Evolutionary conservation across 306 rosid species (phyloP).

Genomic region (Macrotyloma uniflorum): DNA sequence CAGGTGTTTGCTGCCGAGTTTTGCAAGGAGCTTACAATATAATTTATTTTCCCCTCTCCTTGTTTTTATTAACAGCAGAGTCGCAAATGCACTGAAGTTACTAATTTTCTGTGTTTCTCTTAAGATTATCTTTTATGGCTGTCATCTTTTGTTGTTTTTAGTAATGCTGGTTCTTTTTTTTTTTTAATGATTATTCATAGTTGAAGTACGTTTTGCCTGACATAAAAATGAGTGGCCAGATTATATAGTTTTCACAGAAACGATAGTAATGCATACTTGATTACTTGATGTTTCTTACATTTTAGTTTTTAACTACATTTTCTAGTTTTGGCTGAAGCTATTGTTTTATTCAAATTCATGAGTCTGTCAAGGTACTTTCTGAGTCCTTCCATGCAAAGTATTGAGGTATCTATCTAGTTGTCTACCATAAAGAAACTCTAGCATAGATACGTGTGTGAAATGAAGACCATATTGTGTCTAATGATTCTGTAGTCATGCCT

Average conservation of each 20-base stretch:
- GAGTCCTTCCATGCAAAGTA: conserved; percentile 5
- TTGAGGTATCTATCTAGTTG: not conserved
- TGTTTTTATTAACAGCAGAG: conserved; percentile 1
- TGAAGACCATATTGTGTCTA: conserved; percentile 8
- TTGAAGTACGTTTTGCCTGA: conserved; percentile 1
- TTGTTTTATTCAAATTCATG: conserved; percentile 15
- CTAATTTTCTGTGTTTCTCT: not conserved
- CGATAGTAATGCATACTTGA: not conserved
- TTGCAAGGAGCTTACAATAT: conserved; percentile 16
- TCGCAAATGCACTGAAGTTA: conserved; percentile 11
- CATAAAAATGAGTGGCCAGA: not conserved
- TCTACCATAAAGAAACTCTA: conserved; percentile 11
- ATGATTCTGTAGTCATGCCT: not conserved
- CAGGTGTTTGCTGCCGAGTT: not conserved
- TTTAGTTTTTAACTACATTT: not conserved
- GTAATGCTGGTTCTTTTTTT: too few species aligned
- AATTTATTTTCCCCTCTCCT: conserved; percentile 2
- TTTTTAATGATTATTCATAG: not conserved
- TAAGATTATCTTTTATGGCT: not conserved
- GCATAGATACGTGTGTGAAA: not conserved
- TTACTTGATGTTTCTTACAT: not conserved
- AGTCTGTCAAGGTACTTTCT: conserved; percentile 10
- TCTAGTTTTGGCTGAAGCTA: not conserved
- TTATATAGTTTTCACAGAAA: conserved; percentile 5
- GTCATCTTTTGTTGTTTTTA: not conserved